phyloP scores from a whole-genome alignment of 1,284 basidiomycete species.

The Trichosporon coremiiforme region DNA sequence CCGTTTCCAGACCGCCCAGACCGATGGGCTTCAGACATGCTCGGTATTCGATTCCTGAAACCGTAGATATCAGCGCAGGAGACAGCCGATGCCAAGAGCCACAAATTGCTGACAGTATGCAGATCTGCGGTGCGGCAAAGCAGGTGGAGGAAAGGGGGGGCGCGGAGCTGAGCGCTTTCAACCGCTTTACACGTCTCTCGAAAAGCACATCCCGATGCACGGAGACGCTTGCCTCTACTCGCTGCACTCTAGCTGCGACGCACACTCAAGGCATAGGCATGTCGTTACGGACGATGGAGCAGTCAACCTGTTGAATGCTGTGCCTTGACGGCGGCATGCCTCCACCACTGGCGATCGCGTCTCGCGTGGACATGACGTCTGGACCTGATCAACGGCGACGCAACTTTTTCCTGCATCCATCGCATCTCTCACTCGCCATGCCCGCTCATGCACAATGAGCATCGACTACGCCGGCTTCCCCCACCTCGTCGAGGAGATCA shows the following conservation, averaged over 20 bases:
- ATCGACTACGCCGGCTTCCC: slow-evolving; percentile 19
- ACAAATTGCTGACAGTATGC: background rate
- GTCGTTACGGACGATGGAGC: background rate
- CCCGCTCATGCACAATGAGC: background rate
- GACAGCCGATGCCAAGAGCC: background rate
- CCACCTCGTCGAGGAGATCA: slow-evolving; percentile 16
- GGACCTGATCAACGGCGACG: background rate
- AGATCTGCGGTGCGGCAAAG: background rate
- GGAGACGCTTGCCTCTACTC: background rate
- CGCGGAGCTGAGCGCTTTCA: background rate
- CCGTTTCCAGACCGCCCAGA: background rate
- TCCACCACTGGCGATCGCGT: background rate
- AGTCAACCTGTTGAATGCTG: background rate
- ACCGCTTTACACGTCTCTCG: background rate
- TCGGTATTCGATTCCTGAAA: background rate
- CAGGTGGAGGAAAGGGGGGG: too few species aligned
- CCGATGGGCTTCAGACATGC: background rate
- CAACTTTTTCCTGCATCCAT: background rate
- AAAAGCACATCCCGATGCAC: too few species aligned
- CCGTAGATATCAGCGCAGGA: background rate
- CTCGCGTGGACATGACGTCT: slow-evolving; percentile 11
- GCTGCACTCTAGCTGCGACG: background rate
- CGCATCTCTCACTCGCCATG: background rate
- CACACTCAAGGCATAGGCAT: too few species aligned
- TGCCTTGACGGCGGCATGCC: background rate